These are phyloP conservation scores for Zymoseptoria passerinii DNA, from an alignment of 2,329 filamentous ascomycete species.

Conservation along the genomic window DNA sequence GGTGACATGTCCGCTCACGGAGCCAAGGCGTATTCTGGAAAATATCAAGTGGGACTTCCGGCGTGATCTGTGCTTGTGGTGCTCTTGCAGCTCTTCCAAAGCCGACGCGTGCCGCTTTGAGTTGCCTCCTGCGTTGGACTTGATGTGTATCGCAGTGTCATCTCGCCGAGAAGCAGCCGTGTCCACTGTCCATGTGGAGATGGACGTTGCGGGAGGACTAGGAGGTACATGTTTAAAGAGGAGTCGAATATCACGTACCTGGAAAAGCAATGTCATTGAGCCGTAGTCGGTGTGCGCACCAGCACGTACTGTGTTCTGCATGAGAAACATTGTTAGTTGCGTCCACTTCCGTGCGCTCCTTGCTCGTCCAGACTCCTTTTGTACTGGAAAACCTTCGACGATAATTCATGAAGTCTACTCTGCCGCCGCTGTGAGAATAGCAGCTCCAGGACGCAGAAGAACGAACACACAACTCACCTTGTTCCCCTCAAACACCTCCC, in stretches of 20 bases:
- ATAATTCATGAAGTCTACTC: too few relatives aligned
- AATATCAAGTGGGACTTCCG: neutral
- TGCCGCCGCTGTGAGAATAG: too few relatives aligned
- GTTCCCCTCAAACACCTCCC: slow-evolving; percentile 46
- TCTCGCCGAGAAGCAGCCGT: neutral
- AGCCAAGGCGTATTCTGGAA: neutral
- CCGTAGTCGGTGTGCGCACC: slow-evolving; percentile 68
- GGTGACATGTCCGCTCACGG: too few relatives aligned
- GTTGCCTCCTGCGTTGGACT: neutral
- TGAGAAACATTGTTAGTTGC: neutral
- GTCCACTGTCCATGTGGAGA: neutral
- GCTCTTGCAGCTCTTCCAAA: neutral
- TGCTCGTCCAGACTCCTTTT: too few relatives aligned
- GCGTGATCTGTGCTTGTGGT: neutral
- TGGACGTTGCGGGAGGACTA: neutral
- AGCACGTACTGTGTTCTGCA: slow-evolving; percentile 49
- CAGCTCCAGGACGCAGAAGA: too few relatives aligned
- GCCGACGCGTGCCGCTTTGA: neutral
- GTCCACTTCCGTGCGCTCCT: neutral
- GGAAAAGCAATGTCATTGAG: slow-evolving; percentile 44
- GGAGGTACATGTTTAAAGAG: neutral
- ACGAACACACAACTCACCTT: slow-evolving; percentile 13
- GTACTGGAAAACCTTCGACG: too few relatives aligned
- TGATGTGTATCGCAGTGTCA: neutral
- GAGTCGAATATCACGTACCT: slow-evolving; percentile 12